Conservation (phyloP, 768 basidiomycete genomes). For the Zangia roseola region DNA sequence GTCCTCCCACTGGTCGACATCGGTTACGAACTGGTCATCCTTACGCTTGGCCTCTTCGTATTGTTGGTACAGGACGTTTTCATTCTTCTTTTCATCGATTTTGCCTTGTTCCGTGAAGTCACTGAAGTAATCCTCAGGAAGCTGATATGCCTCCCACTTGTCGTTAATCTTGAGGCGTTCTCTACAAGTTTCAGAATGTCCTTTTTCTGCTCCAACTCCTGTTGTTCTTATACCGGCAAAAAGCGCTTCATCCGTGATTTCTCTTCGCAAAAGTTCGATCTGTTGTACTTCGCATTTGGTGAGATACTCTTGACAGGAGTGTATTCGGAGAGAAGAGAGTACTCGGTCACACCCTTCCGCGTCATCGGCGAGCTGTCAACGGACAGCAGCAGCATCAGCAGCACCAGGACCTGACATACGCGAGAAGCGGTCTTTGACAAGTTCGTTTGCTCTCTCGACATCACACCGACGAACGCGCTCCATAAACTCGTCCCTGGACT, state of each 20-base stretch:
- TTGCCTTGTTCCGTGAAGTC: conserved; percentile 98
- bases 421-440: conserved; percentile 90
- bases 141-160: conserved; percentile 92
- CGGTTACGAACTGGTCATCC: conserved; percentile 93
- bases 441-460: conserved; percentile 79
- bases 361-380: conserved; percentile 83
- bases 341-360: conserved; percentile 51
- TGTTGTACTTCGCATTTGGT: conserved; percentile 96
- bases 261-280: conserved; percentile 87
- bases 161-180: conserved; percentile 91
- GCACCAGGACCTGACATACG: conserved; percentile 63
- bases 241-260: conserved; percentile 89
- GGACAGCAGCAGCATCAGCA: conserved; percentile 78
- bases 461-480: conserved; percentile 84
- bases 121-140: conserved; percentile 98
- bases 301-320: conserved; percentile 93
- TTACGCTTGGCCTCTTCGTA: conserved; percentile 93
- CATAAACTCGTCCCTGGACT: conserved; percentile 91
- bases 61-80: conserved; percentile 87
- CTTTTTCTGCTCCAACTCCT: conserved; percentile 88
- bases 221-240: conserved; percentile 89
- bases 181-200: conserved; percentile 90
- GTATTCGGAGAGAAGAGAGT: conserved; percentile 74
- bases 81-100: conserved; percentile 95
- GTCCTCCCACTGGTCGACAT: conserved; percentile 97